Base-by-base conservation (phyloP, 306 rosid species). In the Vigna trinervia region DNA sequence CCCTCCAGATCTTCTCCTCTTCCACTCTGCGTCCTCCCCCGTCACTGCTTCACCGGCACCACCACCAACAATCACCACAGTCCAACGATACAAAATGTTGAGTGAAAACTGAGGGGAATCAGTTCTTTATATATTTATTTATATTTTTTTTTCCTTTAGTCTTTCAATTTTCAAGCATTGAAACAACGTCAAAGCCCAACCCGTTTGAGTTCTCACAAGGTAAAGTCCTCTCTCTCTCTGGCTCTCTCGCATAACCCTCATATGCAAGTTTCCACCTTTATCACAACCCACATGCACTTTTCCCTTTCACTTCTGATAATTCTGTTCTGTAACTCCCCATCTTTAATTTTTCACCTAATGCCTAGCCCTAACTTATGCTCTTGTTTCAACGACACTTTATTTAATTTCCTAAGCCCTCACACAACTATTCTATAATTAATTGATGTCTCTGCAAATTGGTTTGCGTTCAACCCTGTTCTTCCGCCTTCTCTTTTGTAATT, bases 181-280 rank as follows among this genome's bases (percentile, higher is more conserved):
- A 68, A 30, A 32, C 63, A 36, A 9, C 80, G 5, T 51, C 62
- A 60, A 78, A 60, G 3, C 73, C 83, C 73, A 50, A 39, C 78
- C 66, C 26, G 14, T 45, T 12, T 45, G 13, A 12, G 14, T 45
- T 45, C 50, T 45, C 48, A 36, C 48, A 63, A 34, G 6, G 6
- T 14, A 61, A 38, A 62, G 12, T 36, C 39, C 71, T 76, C 48
- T 43, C 13, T 41, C 73, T 61, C 68, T 43, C 73, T 61, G 60
- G 73, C 45, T 1, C 2, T 6, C 38, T 2, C 23, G 10, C 47
- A 38, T 57, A 45, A 43, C 23, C 34, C 53, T 45, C 69, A 3
- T 65, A 11, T 68, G 13, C 13, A 57, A 74, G 61, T 58, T 69
- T 51, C 17, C 11, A 8, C 58, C 46, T 58, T 82, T 54, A 14